phyloP scores from a whole-genome alignment of 441 rosid genomes.

The Erysimum cheiri region DNA sequence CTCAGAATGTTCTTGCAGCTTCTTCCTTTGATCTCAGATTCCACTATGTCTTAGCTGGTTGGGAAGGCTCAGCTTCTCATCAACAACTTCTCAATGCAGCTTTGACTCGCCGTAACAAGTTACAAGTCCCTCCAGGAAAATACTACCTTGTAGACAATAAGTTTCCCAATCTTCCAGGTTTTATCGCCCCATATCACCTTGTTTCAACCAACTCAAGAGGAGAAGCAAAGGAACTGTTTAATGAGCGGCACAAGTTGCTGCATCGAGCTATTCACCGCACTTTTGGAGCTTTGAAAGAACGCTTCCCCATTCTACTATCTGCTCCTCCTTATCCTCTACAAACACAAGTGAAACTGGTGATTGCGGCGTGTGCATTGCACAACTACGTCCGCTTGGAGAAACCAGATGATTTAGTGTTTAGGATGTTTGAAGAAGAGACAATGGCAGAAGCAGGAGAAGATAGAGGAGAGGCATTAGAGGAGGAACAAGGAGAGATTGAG shows the following conservation, averaged over 20 bases:
- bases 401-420: constrained; percentile 76
- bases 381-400: constrained; percentile 80
- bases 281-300: constrained; percentile 76
- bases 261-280: constrained; percentile 56
- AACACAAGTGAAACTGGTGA: constrained; percentile 88
- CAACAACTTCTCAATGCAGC: constrained; percentile 77
- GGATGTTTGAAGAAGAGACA: constrained; percentile 55
- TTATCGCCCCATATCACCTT: constrained; percentile 68
- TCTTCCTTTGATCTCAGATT: constrained; percentile 84
- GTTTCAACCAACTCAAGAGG: constrained; percentile 51
- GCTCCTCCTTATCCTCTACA: constrained; percentile 94
- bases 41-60: constrained; percentile 89
- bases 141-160: constrained; percentile 80
- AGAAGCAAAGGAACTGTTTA: constrained; percentile 69
- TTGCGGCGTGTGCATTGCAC: constrained; percentile 87
- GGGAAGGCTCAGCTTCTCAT: constrained; percentile 97
- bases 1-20: constrained; percentile 83
- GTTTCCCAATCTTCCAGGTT: constrained; percentile 75
- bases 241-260: constrained; percentile 69
- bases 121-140: constrained; percentile 81
- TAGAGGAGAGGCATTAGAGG: constrained; percentile 31
- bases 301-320: constrained; percentile 79
- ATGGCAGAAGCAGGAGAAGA: constrained; percentile 49
- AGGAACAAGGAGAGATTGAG: constrained; percentile 9
- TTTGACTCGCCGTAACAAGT: constrained; percentile 69